phyloP scores from a whole-genome alignment of 331 rosid species.

The Rosa hybrid region DNA sequence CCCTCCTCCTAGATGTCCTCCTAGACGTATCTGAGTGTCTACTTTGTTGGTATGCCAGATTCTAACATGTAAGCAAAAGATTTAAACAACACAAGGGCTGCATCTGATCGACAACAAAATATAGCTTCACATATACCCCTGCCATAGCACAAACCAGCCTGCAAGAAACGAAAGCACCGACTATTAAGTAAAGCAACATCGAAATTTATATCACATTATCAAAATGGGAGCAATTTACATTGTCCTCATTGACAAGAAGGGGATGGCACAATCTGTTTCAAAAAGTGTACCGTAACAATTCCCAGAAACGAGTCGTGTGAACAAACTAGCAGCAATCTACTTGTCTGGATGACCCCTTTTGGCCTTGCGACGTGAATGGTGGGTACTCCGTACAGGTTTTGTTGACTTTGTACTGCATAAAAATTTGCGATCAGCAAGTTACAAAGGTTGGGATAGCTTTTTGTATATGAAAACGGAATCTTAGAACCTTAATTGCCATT shows the following conservation, averaged over 20 bases:
- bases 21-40: conserved; percentile 13
- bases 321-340: conserved; percentile 36
- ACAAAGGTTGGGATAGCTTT: background rate
- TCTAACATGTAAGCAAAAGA: background rate
- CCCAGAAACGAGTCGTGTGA: conserved; percentile 24
- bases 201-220: background rate
- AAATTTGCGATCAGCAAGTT: background rate
- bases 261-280: background rate
- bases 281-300: conserved; percentile 35
- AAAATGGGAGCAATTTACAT: background rate
- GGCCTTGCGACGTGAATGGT: conserved; percentile 67
- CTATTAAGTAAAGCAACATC: background rate
- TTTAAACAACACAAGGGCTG: conserved; percentile 1
- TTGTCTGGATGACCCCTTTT: conserved; percentile 74
- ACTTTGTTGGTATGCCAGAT: conserved; percentile 10
- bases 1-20: conserved; percentile 1
- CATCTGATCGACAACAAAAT: background rate
- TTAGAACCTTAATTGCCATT: background rate
- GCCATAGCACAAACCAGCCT: conserved; percentile 19
- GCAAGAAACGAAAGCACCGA: background rate
- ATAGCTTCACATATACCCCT: conserved; percentile 8
- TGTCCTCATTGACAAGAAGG: background rate
- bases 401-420: conserved; percentile 56
- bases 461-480: background rate
- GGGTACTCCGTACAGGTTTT: conserved; percentile 52